These are phyloP conservation scores for Hura crepitans DNA, from an alignment of 441 rosid species.

Conservation along the genomic window DNA sequence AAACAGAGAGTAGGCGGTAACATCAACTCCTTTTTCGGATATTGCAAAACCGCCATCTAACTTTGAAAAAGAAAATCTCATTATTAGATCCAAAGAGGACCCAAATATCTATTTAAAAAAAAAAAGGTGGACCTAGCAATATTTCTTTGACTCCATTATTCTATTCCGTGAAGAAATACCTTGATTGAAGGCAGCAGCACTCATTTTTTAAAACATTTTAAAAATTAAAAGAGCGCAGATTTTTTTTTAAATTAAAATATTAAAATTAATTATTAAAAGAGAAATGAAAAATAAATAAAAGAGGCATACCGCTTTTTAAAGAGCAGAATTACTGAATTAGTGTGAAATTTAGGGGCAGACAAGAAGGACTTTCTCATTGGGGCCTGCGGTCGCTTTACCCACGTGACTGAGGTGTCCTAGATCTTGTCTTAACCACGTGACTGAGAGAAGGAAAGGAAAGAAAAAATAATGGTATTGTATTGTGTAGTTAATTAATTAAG, in stretches of 20 bases:
- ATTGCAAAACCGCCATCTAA: no score
- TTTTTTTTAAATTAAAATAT: no score
- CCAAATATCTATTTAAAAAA: not conserved
- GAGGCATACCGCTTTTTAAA: not conserved
- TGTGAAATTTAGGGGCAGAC: constrained; percentile 16
- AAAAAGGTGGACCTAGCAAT: no score
- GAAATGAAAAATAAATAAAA: no score
- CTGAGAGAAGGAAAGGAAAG: no score
- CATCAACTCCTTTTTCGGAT: no score
- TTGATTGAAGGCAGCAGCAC: constrained; percentile 9
- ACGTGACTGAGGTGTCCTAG: not conserved
- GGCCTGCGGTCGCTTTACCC: not conserved
- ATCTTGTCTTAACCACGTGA: not conserved
- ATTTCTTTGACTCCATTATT: not conserved
- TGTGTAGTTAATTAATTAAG: no score
- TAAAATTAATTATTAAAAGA: no score
- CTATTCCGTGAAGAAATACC: constrained; percentile 3
- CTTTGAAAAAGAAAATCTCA: not conserved
- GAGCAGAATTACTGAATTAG: not conserved
- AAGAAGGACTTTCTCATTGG: not conserved
- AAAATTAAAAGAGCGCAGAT: no score
- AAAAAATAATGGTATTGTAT: no score
- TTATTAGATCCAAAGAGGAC: constrained; percentile 3
- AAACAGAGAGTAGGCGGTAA: no score
- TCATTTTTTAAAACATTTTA: no score